These are phyloP conservation scores for Coccomyxa sp. DNA, from an alignment of 139 green algal genomes.

Conservation along the genomic window DNA sequence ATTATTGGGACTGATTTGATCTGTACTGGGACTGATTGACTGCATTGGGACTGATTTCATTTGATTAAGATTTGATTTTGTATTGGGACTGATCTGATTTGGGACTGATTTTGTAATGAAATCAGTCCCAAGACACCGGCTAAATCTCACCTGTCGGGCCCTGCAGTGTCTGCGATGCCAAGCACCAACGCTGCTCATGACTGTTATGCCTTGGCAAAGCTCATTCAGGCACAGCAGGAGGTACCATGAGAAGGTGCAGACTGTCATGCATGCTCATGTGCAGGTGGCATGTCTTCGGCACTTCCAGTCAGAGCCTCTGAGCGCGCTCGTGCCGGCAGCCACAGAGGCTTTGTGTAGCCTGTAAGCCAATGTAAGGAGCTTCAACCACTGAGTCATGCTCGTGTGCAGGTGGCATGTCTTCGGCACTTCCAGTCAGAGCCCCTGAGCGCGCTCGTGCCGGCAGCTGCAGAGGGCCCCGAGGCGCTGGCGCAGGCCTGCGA, in stretches of 20 bases:
- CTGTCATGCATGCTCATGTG: too few species aligned
- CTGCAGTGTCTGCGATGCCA: background rate
- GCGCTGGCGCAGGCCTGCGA: slow-evolving; percentile 1
- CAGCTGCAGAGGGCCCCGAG: slow-evolving; percentile 1
- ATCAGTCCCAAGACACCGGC: too few species aligned
- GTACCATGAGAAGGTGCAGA: too few species aligned
- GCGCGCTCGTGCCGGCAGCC: background rate
- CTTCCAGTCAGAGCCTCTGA: background rate
- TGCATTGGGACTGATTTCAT: too few species aligned
- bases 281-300: background rate
- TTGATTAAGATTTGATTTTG: too few species aligned
- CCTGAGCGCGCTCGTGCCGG: slow-evolving; percentile 12
- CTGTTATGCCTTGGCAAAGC: background rate
- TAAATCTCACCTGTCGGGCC: background rate
- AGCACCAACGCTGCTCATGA: background rate
- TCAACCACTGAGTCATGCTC: too few species aligned
- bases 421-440: slow-evolving; percentile 31
- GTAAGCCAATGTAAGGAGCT: background rate
- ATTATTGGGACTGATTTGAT: too few species aligned
- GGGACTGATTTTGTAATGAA: too few species aligned
- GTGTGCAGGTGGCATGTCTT: slow-evolving; percentile 31
- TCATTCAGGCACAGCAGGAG: background rate
- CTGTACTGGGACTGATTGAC: too few species aligned
- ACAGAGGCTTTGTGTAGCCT: background rate
- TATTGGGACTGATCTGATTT: too few species aligned